Base-by-base conservation (phyloP, 768 basidiomycete genomes). In the Gelatoporia subvermispora region DNA sequence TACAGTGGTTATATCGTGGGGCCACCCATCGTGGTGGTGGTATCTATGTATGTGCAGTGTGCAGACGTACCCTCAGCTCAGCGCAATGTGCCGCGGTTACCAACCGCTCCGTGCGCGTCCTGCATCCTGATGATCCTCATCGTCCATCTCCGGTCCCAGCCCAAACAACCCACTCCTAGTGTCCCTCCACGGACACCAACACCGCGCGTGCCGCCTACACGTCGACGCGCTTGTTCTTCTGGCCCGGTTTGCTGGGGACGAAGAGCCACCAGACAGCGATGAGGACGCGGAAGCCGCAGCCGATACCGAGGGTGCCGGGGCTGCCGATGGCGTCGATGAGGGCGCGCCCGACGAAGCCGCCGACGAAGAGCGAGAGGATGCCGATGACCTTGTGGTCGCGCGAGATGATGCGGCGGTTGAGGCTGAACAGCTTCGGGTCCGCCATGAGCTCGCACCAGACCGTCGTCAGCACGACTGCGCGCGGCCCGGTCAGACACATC, bases 381-480 rank as follows among this genome's bases (percentile, higher is more conserved):
- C 81, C 88, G 57, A 87, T 70, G 39, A 81, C 60, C 60, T 83
- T 82, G 66, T 88, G 81, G 62, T 93, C 88, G 41, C 88, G 81
- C 1, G 82, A 72, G 8, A 61, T 62, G 52, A 86, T 74, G 43
- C 67, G 67, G 43, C 75, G 69, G 35, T 73, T 73, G 40, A 78
- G 48, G 21, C 72, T 59, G 73, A 93, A 85, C 18, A 94, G 77
- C 41, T 78, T 67, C 0, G 90, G 90, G 63, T 91, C 88, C 43
- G 83, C 82, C 75, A 88, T 76, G 41, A 93, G 78, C 58, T 93
- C 91, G 55, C 90, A 88, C 89, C 89, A 93, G 48, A 91, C 78
- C 16, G 87, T 88, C 15, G 91, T 93, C 9, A 93, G 72, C 38
- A 92, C 88, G 54, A 91, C 88, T 82, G 62, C 18, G 41, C 23